Evolutionary conservation across 257 asterid species (phyloP).

Genomic region (Vinca minor): DNA sequence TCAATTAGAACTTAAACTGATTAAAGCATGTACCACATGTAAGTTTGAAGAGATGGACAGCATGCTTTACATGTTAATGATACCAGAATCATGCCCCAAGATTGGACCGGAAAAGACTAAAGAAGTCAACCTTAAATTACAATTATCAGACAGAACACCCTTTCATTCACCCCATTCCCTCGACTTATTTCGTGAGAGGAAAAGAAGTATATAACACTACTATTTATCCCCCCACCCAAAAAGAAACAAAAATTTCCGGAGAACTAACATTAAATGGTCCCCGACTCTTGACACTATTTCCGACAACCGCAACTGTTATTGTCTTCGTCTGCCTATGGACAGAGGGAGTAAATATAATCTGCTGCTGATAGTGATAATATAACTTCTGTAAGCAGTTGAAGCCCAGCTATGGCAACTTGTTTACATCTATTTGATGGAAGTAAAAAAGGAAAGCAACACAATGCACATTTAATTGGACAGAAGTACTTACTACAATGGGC

Average conservation of each 20-base stretch:
- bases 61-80: not conserved
- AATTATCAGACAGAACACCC: not conserved
- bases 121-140: not conserved
- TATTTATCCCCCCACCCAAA: too few species aligned
- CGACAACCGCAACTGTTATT: not conserved
- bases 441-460: not conserved
- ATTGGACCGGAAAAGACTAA: not conserved
- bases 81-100: not conserved
- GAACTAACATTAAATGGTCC: not conserved
- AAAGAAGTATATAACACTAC: not conserved
- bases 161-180: too few species aligned
- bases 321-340: not conserved
- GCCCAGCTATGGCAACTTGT: not conserved
- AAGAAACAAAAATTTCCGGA: not conserved
- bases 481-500: constrained; percentile 66
- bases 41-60: not conserved
- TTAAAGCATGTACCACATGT: not conserved
- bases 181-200: too few species aligned
- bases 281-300: not conserved
- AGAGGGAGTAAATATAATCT: not conserved
- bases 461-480: not conserved
- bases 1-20: not conserved
- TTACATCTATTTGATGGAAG: not conserved
- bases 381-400: not conserved
- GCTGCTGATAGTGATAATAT: not conserved